phyloP scores from a whole-genome alignment of 2,329 filamentous ascomycete genomes.

The Podosphaera fusca region DNA sequence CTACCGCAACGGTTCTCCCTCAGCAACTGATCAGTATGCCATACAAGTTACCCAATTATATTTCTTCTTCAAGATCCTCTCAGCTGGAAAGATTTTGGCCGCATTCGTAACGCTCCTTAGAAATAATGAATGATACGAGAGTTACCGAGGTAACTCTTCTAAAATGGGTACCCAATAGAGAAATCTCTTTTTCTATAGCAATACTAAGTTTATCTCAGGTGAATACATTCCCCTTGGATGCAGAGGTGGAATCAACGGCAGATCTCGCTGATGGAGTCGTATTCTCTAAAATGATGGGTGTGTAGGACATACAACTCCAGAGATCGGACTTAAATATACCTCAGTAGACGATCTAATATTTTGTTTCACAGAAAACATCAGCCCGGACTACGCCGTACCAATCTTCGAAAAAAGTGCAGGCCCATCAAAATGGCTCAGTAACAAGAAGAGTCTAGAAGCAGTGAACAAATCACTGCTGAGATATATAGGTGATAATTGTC shows the following conservation, averaged over 20 bases:
- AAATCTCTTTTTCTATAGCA: not conserved
- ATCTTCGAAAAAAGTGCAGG: conserved; percentile 25
- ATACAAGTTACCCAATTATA: not conserved
- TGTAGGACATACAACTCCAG: conserved; percentile 15
- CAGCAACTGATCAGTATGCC: not conserved
- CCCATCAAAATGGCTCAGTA: conserved; percentile 17
- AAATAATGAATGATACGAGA: conserved; percentile 7
- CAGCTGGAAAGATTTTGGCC: not conserved
- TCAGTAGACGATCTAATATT: not conserved
- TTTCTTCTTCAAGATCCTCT: not conserved
- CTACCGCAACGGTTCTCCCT: not conserved
- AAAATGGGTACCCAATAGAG: conserved; percentile 24
- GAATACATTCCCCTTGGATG: conserved; percentile 16
- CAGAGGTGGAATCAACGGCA: conserved; percentile 11
- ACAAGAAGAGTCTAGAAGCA: conserved; percentile 28
- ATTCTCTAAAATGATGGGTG: conserved; percentile 17
- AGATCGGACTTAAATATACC: not conserved
- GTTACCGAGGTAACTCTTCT: conserved; percentile 31
- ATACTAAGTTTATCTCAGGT: conserved; percentile 12
- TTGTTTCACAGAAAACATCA: conserved; percentile 31
- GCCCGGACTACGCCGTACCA: conserved; percentile 29
- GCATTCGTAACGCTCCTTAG: not conserved
- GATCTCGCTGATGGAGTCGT: conserved; percentile 17
- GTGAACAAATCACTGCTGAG: conserved; percentile 30
- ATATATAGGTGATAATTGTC: conserved; percentile 30